Conservation (phyloP, 306 rosid species). For the Quercus gilva region DNA sequence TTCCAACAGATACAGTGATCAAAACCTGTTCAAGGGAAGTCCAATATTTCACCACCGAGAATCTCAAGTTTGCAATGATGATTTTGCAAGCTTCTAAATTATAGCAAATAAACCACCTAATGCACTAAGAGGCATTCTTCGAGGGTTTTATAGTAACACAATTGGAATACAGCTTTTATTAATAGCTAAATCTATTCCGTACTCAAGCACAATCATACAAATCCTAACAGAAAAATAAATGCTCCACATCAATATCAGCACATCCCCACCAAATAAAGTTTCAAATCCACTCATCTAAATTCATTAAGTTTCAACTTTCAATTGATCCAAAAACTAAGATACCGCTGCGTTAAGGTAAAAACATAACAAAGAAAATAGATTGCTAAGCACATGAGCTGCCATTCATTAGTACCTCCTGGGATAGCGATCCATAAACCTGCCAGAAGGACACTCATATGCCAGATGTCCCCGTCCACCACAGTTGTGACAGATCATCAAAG, state of each 20-base stretch:
- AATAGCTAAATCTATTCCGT: constrained; percentile 23
- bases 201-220: constrained; percentile 23
- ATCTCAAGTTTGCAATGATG: neutral
- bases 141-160: neutral
- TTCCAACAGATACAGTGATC: neutral
- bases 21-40: neutral
- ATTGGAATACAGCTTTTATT: neutral
- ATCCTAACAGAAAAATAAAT: constrained; percentile 8
- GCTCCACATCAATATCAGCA: constrained; percentile 17
- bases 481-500: constrained; percentile 92
- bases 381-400: constrained; percentile 1
- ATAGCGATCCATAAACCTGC: constrained; percentile 85
- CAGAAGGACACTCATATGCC: constrained; percentile 97
- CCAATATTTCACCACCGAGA: too few species aligned
- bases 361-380: constrained; percentile 13
- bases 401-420: constrained; percentile 81
- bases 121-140: neutral
- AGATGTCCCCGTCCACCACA: constrained; percentile 98
- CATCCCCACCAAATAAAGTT: constrained; percentile 16
- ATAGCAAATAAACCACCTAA: neutral
- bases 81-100: neutral
- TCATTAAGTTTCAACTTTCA: constrained; percentile 13
- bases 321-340: neutral
- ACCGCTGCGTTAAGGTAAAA: constrained; percentile 5
- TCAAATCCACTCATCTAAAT: constrained; percentile 26